phyloP scores from a whole-genome alignment of 1,284 basidiomycete species.

The Cutaneotrichosporon cavernicola region DNA sequence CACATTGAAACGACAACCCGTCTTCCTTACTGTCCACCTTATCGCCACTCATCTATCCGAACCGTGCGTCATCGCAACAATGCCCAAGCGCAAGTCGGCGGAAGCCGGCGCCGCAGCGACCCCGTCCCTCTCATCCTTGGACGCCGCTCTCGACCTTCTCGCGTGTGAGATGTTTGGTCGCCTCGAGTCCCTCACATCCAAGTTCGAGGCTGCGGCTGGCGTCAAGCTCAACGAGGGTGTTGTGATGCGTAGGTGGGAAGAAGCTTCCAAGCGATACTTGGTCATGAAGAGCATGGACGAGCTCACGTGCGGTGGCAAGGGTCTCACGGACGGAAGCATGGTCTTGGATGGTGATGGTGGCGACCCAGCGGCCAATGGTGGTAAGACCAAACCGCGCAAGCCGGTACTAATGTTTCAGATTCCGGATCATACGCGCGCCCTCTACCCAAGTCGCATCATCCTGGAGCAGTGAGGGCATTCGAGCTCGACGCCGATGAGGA shows the following conservation, averaged over 20 bases:
- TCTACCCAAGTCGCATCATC: slow-evolving; percentile 32
- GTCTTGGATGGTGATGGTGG: slow-evolving; percentile 14
- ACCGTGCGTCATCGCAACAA: background rate
- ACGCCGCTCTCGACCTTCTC: slow-evolving; percentile 48
- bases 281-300: slow-evolving; percentile 50
- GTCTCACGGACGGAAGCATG: slow-evolving; percentile 18
- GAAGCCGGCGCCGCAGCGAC: slow-evolving; percentile 1
- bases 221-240: slow-evolving; percentile 45
- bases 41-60: slow-evolving; percentile 2
- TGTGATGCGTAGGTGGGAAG: slow-evolving; percentile 43
- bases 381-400: background rate
- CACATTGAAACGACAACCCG: background rate
- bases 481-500: slow-evolving; percentile 37
- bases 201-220: slow-evolving; percentile 43
- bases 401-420: background rate
- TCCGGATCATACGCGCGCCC: slow-evolving; percentile 18
- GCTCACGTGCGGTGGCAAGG: slow-evolving; percentile 32
- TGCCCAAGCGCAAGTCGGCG: slow-evolving; percentile 22
- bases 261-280: slow-evolving; percentile 47
- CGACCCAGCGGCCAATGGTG: background rate
- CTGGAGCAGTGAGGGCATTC: slow-evolving; percentile 35
- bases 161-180: slow-evolving; percentile 46
- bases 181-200: slow-evolving; percentile 34
- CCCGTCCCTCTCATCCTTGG: slow-evolving; percentile 37
- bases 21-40: background rate